Evolutionary conservation across 2,329 filamentous ascomycete genomes (phyloP), one percentile per base, ranked within the genome.

Genomic region (Pestalotiopsis fici): DNA sequence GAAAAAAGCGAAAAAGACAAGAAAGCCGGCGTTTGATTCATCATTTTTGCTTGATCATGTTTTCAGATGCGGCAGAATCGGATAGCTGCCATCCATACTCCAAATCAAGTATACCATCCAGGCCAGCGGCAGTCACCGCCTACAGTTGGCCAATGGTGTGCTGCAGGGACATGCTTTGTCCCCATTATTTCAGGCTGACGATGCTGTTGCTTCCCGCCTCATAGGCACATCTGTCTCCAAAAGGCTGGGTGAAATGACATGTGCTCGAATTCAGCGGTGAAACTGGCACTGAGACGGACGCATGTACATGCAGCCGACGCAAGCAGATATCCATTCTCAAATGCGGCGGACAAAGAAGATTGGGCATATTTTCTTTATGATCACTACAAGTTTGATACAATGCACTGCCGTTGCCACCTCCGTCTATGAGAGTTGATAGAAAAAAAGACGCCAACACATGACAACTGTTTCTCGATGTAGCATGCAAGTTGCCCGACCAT

Each of bases 401-500:
- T 65, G 63, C 63, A 54, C 43, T 28, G 21, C 54, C 50, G 50
- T 65, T 43, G 54, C 54, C 50, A 65, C 50, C 54, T 65, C 63
- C 63, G 63, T 65, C 63, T 65, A 65, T 65, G 63, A 65, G 63
- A 65, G 63, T 65, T 37, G 37, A 62, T 28, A 62, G 59, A 62
- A 57, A 59, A 65, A 57, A 47, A 39, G 21, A 59, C 63, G 63
- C 54, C 54, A 39, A 57, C 63, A 43, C 31, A 65, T 31, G 25
- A 47, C 25, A 13, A 54, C 62, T 56, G 50, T 21, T 50, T 35
- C 62, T 55, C 62, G 15, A 64, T 35, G 31, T 27, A 56, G 23
- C 54, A 65, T 59, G 63, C 63, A 65, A 25, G 27, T 65, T 43
- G 50, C 31, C 50, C 31, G 27, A 37, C 7, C 28, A 37, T 59